Percentiles rank a stretch among this genome's conserved stretches.
Evolutionary conservation across 1,139 yeast genomes (phyloP).

Genomic region (Blastobotrys proliferans): DNA sequence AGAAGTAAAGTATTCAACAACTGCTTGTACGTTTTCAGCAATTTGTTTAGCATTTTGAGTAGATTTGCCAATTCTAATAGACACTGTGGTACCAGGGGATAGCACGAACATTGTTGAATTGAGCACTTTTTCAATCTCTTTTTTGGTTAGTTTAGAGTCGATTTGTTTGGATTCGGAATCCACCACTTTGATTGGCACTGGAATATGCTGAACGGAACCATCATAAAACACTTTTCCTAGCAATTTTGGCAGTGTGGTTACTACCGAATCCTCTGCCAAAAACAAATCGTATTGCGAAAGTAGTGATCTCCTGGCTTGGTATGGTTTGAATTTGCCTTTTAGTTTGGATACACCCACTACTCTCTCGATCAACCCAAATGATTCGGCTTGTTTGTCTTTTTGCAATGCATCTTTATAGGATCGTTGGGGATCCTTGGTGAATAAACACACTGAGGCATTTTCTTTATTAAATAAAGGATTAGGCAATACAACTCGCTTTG

Average conservation of each 20-base stretch:
- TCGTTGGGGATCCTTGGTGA: slow-evolving; percentile 67
- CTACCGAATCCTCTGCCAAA: slow-evolving; percentile 76
- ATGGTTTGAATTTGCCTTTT: slow-evolving; percentile 43
- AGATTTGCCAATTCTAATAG: slow-evolving; percentile 61
- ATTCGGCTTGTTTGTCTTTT: slow-evolving; percentile 46
- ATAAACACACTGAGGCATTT: slow-evolving; percentile 59
- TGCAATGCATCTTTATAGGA: slow-evolving; percentile 55
- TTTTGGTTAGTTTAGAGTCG: slow-evolving; percentile 43
- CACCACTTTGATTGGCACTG: slow-evolving; percentile 59
- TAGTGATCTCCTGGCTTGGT: slow-evolving; percentile 40
- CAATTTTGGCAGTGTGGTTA: slow-evolving; percentile 74
- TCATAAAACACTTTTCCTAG: slow-evolving; percentile 77
- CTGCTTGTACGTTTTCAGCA: slow-evolving; percentile 53
- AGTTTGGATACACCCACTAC: slow-evolving; percentile 42
- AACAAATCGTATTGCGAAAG: slow-evolving; percentile 54
- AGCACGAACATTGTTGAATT: slow-evolving; percentile 59
- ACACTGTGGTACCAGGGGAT: slow-evolving; percentile 70
- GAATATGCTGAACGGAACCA: slow-evolving; percentile 51
- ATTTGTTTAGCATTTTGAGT: slow-evolving; percentile 39
- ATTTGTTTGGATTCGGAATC: slow-evolving; percentile 19
- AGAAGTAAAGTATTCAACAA: slow-evolving; percentile 48
- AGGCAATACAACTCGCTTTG: slow-evolving; percentile 55
- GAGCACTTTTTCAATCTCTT: slow-evolving; percentile 58
- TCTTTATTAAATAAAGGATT: slow-evolving; percentile 45
- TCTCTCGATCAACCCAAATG: slow-evolving; percentile 31